Evolutionary conservation across 2,329 filamentous ascomycete genomes (phyloP), one percentile per base, ranked within the genome.

Genomic region (Xylariaceae sp.): DNA sequence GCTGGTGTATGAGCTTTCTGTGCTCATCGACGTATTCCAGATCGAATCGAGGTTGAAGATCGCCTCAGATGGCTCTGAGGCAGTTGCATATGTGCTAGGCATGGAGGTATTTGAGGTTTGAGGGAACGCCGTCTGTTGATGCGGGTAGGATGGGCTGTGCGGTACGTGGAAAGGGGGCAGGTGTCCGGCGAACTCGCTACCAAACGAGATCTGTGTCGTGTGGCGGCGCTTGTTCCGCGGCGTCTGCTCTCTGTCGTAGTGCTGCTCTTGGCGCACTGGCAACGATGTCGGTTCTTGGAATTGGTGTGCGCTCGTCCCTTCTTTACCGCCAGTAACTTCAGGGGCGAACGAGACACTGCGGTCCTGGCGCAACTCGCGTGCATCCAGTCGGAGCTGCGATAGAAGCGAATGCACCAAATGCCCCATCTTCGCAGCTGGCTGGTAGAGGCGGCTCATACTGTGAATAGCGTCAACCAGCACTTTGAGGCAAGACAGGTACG

Each of bases 361-460:
- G 15, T 15, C 37, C 9, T 50, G 18, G 37, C 2, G 50, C 11
- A 45, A 7, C 8, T 53, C 23, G 51, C 49, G 45, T 10, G 51
- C 34, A 9, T 54, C 42, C 1, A 44, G 13, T 4, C 54, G 53
- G 13, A 64, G 18, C 3, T 62, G 61, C 34, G 61, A 15, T 7
- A 64, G 57, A n/a, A 62, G 48, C 4, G 56, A 52, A 23, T 62
- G 59, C 17, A 62, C 48, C n/a, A 62, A 34, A 3, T 49, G 56
- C 2, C 35, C 44, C 59, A 60, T 56, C 34, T 39, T 55, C 13
- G 51, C 51, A 10, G 63, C 61, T 6, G 63, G 63, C 10, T 64
- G 55, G 48, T 62, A 65, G 10, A 58, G 56, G 35, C 51, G 57
- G 47, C 63, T 64, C 59, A 65, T 65, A n/a, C 30, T 45, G 10